Base-by-base conservation (phyloP, 2,329 filamentous ascomycete genomes). In the Nigrospora oryzae region DNA sequence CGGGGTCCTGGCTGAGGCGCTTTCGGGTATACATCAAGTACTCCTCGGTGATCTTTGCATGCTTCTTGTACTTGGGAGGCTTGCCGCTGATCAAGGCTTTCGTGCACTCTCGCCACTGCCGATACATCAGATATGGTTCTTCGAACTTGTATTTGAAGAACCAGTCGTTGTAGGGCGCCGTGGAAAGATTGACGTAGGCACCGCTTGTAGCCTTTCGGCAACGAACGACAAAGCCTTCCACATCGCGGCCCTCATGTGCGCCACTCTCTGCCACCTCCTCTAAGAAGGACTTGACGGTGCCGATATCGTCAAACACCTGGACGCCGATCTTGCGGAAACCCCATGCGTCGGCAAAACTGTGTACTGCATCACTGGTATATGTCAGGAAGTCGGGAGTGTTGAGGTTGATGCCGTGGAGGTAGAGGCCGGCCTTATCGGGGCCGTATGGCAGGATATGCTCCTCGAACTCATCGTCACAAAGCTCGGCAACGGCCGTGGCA, bases 91-190 rank as follows among this genome's bases (percentile, higher is more conserved):
- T 96, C 46, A 97, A 66, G 5, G 87, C 78, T 63, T 95, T 97
- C 36, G 93, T 98, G 61, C 87, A 95, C 68, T 98, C 93, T 50
- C 93, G 83, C 93, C 93, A 98, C 68, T 98, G 93, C 19, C 93
- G 83, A 67, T 97, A 98, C 89, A 98, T 94, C 49, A 98, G 71
- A 61, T 98, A 98, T 1, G 93, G 93, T 67, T 98, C 93, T 60
- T 98, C 93, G 49, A 98, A 98, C 69, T 98, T 98, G 78, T 90
- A 98, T 67, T 98, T 98, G 82, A 98, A 98, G 67, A 98, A 98
- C 93, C 93, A 98, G 63, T 98, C 90, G n/a, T 78, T 69, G 62
- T 83, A 93, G 1, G 78, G 75, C 2, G 63, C 63, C 13, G 63
- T 60, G 1, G 65, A 67, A 0, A 70, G 69, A 28, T 80, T 65